phyloP scores from a whole-genome alignment of 2,329 filamentous ascomycete genomes.

The Fusarium anguioides region DNA sequence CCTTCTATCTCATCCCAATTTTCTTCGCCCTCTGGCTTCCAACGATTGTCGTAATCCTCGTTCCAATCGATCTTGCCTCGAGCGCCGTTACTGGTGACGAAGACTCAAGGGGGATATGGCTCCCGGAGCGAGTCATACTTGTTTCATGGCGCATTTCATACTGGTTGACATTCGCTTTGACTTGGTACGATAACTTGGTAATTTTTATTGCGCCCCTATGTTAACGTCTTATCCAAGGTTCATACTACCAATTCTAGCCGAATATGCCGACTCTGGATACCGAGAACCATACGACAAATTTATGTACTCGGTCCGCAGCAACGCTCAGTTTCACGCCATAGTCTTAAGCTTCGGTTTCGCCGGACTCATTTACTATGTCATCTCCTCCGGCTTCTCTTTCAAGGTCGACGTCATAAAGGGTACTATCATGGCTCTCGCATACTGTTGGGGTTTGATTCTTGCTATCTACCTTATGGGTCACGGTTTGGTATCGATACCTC shows the following conservation, averaged over 20 bases:
- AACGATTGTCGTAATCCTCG: constrained; percentile 88
- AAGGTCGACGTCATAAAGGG: constrained; percentile 74
- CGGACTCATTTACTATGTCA: constrained; percentile 85
- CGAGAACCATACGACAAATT: constrained; percentile 84
- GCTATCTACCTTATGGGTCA: constrained; percentile 99
- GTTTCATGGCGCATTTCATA: constrained; percentile 96
- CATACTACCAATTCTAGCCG: constrained; percentile 90
- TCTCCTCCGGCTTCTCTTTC: constrained; percentile 78
- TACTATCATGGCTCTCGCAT: constrained; percentile 91
- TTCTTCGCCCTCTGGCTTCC: constrained; percentile 97
- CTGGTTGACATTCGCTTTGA: constrained; percentile 95
- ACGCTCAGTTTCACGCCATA: constrained; percentile 88
- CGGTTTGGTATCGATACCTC: constrained; percentile 89
- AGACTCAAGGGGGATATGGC: constrained; percentile 83
- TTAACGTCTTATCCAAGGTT: constrained; percentile 65
- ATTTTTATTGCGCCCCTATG: not conserved
- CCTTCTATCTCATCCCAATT: constrained; percentile 89
- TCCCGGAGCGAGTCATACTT: constrained; percentile 80
- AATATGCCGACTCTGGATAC: constrained; percentile 95
- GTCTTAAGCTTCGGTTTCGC: constrained; percentile 76
- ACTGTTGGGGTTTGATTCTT: constrained; percentile 90
- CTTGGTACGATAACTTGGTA: constrained; percentile 71
- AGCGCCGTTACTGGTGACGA: constrained; percentile 79
- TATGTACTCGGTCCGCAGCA: constrained; percentile 85
- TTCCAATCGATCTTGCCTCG: constrained; percentile 95